Percentiles rank a stretch among this genome's conserved stretches.
phyloP scores from a whole-genome alignment of 2,329 filamentous ascomycete species.

The Ceratocystis diversiconidia region DNA sequence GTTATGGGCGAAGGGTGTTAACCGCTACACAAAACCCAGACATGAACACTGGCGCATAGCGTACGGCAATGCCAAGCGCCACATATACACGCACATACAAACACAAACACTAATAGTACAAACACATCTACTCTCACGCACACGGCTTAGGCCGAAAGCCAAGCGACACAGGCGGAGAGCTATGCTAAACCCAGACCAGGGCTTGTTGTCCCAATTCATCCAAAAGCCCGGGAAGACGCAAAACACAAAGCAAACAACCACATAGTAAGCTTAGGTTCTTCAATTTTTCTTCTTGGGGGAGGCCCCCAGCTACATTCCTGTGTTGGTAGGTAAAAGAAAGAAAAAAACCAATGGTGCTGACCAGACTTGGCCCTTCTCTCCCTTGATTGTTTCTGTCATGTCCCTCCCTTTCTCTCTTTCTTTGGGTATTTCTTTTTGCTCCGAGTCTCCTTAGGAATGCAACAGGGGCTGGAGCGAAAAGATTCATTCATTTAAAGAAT shows the following conservation, averaged over 20 bases:
- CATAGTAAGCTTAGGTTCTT: not conserved
- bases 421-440: not conserved
- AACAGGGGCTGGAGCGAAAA: not conserved
- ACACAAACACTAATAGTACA: not conserved
- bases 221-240: not conserved
- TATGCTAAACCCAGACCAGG: not conserved
- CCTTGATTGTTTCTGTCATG: not conserved
- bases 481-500: not conserved
- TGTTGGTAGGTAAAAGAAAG: not conserved
- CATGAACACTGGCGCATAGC: not conserved
- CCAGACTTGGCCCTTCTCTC: not conserved
- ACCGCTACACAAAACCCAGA: not conserved
- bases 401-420: not conserved
- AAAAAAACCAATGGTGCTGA: not conserved
- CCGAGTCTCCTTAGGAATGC: not conserved
- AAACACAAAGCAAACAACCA: not conserved
- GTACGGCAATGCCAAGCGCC: too few species aligned
- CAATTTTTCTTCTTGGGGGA: not conserved
- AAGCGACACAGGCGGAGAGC: not conserved
- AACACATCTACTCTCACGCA: not conserved
- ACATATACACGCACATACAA: not conserved
- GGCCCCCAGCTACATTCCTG: too few species aligned
- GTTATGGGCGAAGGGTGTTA: not conserved
- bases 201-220: not conserved
- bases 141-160: not conserved